A percentile compares a stretch with the other conserved stretches of the same genome.
These are phyloP conservation scores for Trichosporon sp. DNA, from an alignment of 1,284 basidiomycete genomes.

Conservation along the genomic window DNA sequence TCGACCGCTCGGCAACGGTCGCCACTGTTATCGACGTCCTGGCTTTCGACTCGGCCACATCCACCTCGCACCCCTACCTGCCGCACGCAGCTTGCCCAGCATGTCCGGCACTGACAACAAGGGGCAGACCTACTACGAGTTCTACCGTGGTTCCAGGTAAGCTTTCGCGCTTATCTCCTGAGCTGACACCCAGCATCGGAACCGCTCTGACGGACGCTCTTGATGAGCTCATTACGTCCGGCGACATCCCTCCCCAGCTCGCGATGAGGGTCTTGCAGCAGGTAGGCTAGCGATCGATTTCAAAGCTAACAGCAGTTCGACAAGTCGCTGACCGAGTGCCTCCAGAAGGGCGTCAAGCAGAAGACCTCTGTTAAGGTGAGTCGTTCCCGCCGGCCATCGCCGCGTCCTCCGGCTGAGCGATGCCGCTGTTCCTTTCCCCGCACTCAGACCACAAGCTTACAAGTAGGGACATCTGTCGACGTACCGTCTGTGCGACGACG, in stretches of 20 bases:
- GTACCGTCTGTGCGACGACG: constrained; percentile 91
- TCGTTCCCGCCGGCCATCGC: neutral
- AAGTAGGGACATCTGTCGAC: constrained; percentile 78
- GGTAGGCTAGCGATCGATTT: constrained; percentile 53
- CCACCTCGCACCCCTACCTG: neutral
- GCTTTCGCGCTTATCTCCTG: neutral
- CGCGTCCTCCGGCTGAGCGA: neutral
- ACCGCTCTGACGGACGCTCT: constrained; percentile 98
- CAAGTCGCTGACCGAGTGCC: constrained; percentile 83
- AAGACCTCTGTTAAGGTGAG: constrained; percentile 84
- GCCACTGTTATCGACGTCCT: neutral
- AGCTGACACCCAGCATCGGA: constrained; percentile 65
- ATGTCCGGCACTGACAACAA: constrained; percentile 27
- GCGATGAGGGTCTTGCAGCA: constrained; percentile 96
- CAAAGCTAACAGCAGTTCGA: constrained; percentile 66
- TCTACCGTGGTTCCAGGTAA: constrained; percentile 60
- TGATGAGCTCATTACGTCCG: constrained; percentile 95
- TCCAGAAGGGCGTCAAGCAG: constrained; percentile 84
- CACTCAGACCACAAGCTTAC: constrained; percentile 9
- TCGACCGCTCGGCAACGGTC: neutral
- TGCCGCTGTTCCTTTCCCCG: neutral
- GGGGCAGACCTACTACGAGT: constrained; percentile 72
- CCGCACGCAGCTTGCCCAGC: constrained; percentile 6
- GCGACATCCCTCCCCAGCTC: constrained; percentile 92
- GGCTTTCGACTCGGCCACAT: neutral